Conservation (phyloP, 352 stramenopile species). For the Phytophthora litchii region DNA sequence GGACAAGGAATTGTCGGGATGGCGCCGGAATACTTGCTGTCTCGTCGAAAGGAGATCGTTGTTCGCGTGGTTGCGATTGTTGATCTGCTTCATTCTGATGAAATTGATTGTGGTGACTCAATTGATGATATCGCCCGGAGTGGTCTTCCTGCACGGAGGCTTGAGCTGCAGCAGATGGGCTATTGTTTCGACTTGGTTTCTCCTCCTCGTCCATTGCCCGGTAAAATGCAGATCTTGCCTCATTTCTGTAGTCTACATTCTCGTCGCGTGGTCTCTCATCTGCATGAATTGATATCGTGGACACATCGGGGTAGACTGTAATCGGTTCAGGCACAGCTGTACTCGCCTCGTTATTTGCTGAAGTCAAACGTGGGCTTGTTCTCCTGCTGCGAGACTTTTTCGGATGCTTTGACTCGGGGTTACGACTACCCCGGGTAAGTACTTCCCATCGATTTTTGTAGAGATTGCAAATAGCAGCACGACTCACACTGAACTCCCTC, state of each 20-base stretch:
- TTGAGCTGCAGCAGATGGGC: neutral
- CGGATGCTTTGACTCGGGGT: conserved; percentile 27
- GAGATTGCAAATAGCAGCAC: conserved; percentile 58
- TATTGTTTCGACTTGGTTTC: neutral
- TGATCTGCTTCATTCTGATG: conserved; percentile 2
- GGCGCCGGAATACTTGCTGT: neutral
- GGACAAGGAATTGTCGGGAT: conserved; percentile 34
- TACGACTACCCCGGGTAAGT: conserved; percentile 41
- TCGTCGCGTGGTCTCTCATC: conserved; percentile 13
- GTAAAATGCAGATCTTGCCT: neutral
- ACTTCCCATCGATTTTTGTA: conserved; percentile 63
- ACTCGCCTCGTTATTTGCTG: neutral
- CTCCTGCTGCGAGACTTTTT: conserved; percentile 12
- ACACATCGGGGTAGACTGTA: conserved; percentile 28
- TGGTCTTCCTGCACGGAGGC: neutral
- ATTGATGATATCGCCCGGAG: conserved; percentile 1
- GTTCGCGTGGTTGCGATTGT: neutral
- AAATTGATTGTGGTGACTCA: conserved; percentile 1
- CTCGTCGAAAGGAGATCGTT: conserved; percentile 5
- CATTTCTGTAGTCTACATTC: neutral
- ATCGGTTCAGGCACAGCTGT: conserved; percentile 7
- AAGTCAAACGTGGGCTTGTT: conserved; percentile 6
- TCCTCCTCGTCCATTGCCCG: neutral
- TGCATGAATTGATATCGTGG: conserved; percentile 26
- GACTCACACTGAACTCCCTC: conserved; percentile 53